These are phyloP conservation scores for Linderniella brevidens DNA, from an alignment of 257 asterid species.

Conservation along the genomic window DNA sequence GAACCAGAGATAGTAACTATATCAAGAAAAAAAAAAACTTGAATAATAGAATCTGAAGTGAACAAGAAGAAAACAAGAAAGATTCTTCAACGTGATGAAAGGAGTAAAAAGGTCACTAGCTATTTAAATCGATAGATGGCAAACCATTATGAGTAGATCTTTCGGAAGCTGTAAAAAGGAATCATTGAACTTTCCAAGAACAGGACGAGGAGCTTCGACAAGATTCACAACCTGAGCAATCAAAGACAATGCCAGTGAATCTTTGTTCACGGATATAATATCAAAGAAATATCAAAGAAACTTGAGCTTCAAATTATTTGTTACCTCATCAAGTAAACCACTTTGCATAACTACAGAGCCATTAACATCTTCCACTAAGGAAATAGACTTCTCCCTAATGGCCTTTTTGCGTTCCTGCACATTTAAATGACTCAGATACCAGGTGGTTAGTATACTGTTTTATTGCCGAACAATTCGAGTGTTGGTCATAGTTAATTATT, in stretches of 20 bases:
- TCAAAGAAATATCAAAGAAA: neutral
- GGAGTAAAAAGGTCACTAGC: neutral
- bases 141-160: constrained; percentile 78
- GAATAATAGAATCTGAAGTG: neutral
- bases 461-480: no score
- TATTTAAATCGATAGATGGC: constrained; percentile 8
- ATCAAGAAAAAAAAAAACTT: neutral
- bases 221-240: constrained; percentile 69
- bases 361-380: constrained; percentile 44
- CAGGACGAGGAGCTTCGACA: constrained; percentile 83
- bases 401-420: constrained; percentile 64
- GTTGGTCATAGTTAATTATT: no score
- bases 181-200: constrained; percentile 63
- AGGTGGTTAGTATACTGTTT: no score
- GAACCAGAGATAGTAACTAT: neutral
- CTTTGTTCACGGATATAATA: neutral
- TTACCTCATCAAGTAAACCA: constrained; percentile 74
- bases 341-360: constrained; percentile 49
- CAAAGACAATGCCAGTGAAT: neutral
- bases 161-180: constrained; percentile 86
- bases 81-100: neutral
- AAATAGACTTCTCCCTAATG: constrained; percentile 44
- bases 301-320: neutral
- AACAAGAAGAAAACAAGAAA: neutral
- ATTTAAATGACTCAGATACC: constrained; percentile 10